Conservation (phyloP, 176 grass and related monocot species). For the Juncus effusus region DNA sequence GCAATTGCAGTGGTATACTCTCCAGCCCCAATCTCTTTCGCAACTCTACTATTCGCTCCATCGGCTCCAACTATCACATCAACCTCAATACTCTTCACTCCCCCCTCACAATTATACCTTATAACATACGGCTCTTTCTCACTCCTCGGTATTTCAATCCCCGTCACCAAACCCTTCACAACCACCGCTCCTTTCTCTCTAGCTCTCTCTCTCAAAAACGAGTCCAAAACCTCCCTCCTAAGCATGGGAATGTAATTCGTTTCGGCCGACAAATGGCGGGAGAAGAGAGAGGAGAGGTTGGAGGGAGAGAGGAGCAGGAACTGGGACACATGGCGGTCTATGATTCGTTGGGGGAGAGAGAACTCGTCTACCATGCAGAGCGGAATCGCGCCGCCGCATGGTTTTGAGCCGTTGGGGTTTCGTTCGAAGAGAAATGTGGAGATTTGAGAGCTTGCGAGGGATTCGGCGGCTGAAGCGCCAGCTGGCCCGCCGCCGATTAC, state of each 20-base stretch:
- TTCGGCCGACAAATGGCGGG: conserved; percentile 40
- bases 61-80: conserved; percentile 82
- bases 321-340: conserved; percentile 77
- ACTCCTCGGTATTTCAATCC: conserved; percentile 4
- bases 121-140: conserved; percentile 24
- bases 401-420: conserved; percentile 66
- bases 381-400: conserved; percentile 90
- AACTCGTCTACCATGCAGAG: conserved; percentile 95
- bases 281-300: conserved; percentile 74
- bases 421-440: conserved; percentile 77
- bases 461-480: conserved; percentile 69
- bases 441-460: conserved; percentile 48
- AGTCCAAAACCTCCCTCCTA: conserved; percentile 84
- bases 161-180: conserved; percentile 64
- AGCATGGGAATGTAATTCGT: conserved; percentile 90
- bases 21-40: conserved; percentile 57
- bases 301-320: conserved; percentile 85
- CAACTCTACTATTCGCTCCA: conserved; percentile 88
- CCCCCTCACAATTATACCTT: conserved; percentile 16
- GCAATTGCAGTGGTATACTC: conserved; percentile 92
- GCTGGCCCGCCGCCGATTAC: conserved; percentile 83
- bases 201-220: conserved; percentile 65
- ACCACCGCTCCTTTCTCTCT: conserved; percentile 46
- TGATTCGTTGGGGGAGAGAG: conserved; percentile 52
- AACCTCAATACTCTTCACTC: conserved; percentile 35